Percentiles rank a stretch among this genome's conserved stretches.
Conservation (phyloP, 129 eudicot genomes). For the Flaveria brownii region DNA sequence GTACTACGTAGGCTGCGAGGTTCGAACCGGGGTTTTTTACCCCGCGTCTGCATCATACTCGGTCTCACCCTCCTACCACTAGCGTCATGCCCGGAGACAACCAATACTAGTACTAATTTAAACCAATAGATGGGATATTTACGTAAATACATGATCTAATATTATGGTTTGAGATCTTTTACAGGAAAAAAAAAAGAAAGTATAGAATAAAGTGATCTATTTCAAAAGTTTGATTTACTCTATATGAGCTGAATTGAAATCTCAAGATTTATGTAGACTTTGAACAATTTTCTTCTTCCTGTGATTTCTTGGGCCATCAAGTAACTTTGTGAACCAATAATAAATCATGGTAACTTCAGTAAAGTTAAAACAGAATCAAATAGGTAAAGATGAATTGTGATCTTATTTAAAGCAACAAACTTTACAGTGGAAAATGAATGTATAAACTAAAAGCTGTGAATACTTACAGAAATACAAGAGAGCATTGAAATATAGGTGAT, state of each 20-base stretch:
- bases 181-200: not conserved
- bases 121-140: not conserved
- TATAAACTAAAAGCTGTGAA: conserved; percentile 17
- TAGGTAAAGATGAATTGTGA: conserved; percentile 6
- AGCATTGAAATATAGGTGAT: not conserved
- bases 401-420: conserved; percentile 16
- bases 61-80: too few relatives aligned
- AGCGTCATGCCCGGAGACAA: not conserved
- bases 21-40: too few relatives aligned
- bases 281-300: not conserved
- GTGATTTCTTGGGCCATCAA: not conserved
- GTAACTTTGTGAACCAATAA: conserved; percentile 3
- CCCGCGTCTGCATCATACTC: too few relatives aligned
- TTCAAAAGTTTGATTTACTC: not conserved
- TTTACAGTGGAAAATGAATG: conserved; percentile 7
- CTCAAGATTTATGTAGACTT: not conserved
- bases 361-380: not conserved
- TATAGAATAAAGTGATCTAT: not conserved
- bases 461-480: conserved; percentile 17
- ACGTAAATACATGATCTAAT: not conserved
- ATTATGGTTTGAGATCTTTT: not conserved
- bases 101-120: not conserved
- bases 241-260: not conserved
- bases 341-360: not conserved
- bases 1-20: too few relatives aligned